phyloP scores from a whole-genome alignment of 1,139 yeast genomes.

The Kodamaea ohmeri region DNA sequence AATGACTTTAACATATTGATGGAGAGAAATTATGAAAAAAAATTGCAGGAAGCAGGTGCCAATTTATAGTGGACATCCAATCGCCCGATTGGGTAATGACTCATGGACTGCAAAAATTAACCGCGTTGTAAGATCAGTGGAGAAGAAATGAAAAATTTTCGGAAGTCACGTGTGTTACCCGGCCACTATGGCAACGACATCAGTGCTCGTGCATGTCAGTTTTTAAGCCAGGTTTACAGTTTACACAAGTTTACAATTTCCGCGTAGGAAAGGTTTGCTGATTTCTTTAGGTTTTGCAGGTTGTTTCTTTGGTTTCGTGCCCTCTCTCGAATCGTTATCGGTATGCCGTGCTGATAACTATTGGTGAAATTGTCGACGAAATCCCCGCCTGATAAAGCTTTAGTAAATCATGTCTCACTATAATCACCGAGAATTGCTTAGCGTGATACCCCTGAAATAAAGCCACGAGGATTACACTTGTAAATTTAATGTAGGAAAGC shows the following conservation, averaged over 20 bases:
- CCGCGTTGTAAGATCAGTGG: slow-evolving; percentile 38
- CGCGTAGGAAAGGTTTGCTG: too few relatives aligned
- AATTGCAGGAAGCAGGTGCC: slow-evolving; percentile 6
- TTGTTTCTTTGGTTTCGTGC: too few relatives aligned
- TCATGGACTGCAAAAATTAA: slow-evolving; percentile 22
- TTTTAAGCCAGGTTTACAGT: background rate
- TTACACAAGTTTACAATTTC: background rate
- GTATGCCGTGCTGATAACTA: too few relatives aligned
- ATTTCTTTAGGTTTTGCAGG: too few relatives aligned
- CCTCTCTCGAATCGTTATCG: too few relatives aligned
- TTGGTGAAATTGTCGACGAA: too few relatives aligned
- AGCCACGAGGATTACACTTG: too few relatives aligned
- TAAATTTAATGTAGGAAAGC: too few relatives aligned
- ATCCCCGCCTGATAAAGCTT: too few relatives aligned
- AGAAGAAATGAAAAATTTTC: slow-evolving; percentile 4
- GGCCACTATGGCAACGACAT: background rate
- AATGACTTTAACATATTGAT: slow-evolving; percentile 10
- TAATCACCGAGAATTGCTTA: too few relatives aligned
- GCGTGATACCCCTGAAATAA: too few relatives aligned
- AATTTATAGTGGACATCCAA: slow-evolving; percentile 15
- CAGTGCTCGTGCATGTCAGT: background rate
- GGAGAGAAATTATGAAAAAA: slow-evolving; percentile 8
- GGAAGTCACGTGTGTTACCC: slow-evolving; percentile 5
- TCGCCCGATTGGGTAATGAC: slow-evolving; percentile 36
- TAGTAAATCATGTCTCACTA: too few relatives aligned